phyloP scores from a whole-genome alignment of 768 basidiomycete genomes.

The Suillus weaverae region DNA sequence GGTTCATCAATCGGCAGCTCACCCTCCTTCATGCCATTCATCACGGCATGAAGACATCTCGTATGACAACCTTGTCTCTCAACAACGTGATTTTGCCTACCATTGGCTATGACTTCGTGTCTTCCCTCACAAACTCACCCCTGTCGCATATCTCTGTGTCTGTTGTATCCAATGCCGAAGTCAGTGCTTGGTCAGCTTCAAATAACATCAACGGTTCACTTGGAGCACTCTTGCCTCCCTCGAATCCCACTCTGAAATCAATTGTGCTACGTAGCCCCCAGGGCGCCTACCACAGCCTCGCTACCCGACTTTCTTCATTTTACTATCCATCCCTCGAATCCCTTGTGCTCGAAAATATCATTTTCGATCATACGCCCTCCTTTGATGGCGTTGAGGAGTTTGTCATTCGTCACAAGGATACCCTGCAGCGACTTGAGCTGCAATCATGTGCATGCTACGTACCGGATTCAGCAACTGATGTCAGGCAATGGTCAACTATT shows the following conservation, averaged over 20 bases:
- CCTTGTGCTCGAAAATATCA: slow-evolving; percentile 30
- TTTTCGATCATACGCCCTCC: slow-evolving; percentile 26
- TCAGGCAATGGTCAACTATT: slow-evolving; percentile 28
- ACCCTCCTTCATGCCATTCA: slow-evolving; percentile 27
- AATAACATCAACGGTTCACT: slow-evolving; percentile 28
- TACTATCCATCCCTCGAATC: slow-evolving; percentile 29
- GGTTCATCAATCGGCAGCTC: slow-evolving; percentile 32
- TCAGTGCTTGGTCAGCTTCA: slow-evolving; percentile 30
- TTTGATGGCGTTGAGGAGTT: slow-evolving; percentile 31
- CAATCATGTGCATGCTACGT: slow-evolving; percentile 28
- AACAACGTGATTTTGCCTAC: slow-evolving; percentile 28
- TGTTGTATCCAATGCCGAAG: slow-evolving; percentile 30
- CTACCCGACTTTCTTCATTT: slow-evolving; percentile 20
- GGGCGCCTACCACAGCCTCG: slow-evolving; percentile 31
- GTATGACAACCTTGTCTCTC: slow-evolving; percentile 21
- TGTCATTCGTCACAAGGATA: slow-evolving; percentile 30
- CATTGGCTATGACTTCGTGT: slow-evolving; percentile 28
- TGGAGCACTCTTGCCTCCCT: slow-evolving; percentile 23
- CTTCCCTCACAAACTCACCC: slow-evolving; percentile 24
- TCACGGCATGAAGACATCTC: slow-evolving; percentile 21
- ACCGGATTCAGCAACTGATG: slow-evolving; percentile 9
- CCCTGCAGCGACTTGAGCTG: slow-evolving; percentile 25
- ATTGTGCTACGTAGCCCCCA: slow-evolving; percentile 29
- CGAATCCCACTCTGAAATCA: slow-evolving; percentile 23
- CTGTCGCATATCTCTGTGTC: slow-evolving; percentile 31